Conservation (phyloP, 140 eudicot genomes). For the Senecio squalidus region DNA sequence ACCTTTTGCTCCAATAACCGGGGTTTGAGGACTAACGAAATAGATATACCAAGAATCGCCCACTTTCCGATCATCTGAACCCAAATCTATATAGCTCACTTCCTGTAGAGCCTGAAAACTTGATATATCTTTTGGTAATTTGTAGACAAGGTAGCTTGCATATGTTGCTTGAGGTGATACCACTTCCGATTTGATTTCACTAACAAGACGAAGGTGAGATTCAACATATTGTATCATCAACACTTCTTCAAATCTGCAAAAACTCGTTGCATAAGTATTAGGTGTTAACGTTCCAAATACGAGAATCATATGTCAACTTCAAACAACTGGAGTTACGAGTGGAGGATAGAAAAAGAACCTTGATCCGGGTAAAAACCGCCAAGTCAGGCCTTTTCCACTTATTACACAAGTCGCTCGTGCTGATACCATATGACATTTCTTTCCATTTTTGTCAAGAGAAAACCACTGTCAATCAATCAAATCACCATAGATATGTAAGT, state of each 20-base stretch:
- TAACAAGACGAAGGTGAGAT: too few relatives aligned
- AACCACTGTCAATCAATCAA: slow-evolving; percentile 19
- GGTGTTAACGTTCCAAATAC: background rate
- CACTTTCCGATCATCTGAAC: background rate
- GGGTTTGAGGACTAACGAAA: slow-evolving; percentile 17
- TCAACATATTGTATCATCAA: background rate
- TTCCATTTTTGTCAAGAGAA: slow-evolving; percentile 16
- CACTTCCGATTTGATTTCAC: background rate
- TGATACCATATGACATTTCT: slow-evolving; percentile 18
- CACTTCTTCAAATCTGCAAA: slow-evolving; percentile 17
- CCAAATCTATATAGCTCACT: background rate
- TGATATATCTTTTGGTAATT: background rate
- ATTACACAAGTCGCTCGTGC: background rate
- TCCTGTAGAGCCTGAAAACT: background rate
- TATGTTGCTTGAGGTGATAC: slow-evolving; percentile 4
- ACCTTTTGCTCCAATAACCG: slow-evolving; percentile 4
- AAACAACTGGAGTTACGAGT: background rate
- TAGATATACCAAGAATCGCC: background rate
- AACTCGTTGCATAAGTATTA: background rate
- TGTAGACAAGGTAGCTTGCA: too few relatives aligned
- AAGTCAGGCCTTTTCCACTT: too few relatives aligned
- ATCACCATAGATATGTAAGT: slow-evolving; percentile 4
- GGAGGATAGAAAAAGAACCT: background rate
- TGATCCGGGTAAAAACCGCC: background rate
- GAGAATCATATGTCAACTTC: background rate